Conservation (phyloP, 352 stramenopile genomes). For the Globisporangium carolinianum region DNA sequence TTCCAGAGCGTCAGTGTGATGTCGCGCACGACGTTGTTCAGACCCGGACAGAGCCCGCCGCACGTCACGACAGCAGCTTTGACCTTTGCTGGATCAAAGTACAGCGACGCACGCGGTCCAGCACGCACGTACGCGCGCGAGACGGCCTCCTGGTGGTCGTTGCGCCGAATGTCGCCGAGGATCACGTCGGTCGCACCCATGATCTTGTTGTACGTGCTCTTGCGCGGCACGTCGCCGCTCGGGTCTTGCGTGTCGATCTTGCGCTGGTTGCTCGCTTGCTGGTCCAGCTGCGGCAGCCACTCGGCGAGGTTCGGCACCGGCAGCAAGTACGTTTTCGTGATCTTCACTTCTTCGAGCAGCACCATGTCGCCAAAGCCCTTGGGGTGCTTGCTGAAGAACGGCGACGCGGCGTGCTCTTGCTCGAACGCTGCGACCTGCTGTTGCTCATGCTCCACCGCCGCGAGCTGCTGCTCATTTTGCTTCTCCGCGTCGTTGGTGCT, state of each 20-base stretch:
- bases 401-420: slow-evolving; percentile 11
- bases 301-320: slow-evolving; percentile 67
- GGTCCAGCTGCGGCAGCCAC: slow-evolving; percentile 52
- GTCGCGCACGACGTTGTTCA: slow-evolving; percentile 65
- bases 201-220: not conserved
- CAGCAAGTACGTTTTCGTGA: slow-evolving; percentile 61
- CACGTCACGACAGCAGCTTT: slow-evolving; percentile 91
- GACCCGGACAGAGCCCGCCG: slow-evolving; percentile 87
- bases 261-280: slow-evolving; percentile 53
- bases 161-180: slow-evolving; percentile 75
- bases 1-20: slow-evolving; percentile 91
- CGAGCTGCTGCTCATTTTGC: too few species aligned
- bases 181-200: slow-evolving; percentile 80
- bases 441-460: too few species aligned
- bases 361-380: slow-evolving; percentile 78
- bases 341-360: slow-evolving; percentile 60
- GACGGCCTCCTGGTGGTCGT: slow-evolving; percentile 49
- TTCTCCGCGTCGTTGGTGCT: too few species aligned
- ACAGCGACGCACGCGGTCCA: slow-evolving; percentile 59
- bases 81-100: slow-evolving; percentile 69
- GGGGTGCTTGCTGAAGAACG: slow-evolving; percentile 74
- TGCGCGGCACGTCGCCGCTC: slow-evolving; percentile 59
- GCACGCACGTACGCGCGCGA: slow-evolving; percentile 78
- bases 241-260: slow-evolving; percentile 71
- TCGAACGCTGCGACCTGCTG: too few species aligned